phyloP scores from a whole-genome alignment of 2,329 filamentous ascomycete genomes.

The Nothopassalora personata region DNA sequence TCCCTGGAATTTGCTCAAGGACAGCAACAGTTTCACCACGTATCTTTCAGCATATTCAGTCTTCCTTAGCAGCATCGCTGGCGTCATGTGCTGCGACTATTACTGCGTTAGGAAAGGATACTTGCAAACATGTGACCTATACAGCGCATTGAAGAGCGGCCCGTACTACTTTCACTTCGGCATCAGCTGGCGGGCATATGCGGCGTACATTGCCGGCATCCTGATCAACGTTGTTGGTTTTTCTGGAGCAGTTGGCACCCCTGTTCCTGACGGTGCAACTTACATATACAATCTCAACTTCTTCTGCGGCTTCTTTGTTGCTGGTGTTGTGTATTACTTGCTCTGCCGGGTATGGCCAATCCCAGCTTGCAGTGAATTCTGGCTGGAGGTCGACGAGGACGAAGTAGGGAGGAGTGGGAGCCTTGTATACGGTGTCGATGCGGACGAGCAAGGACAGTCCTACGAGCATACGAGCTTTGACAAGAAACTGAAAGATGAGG shows the following conservation, averaged over 20 bases:
- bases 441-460: slow-evolving; percentile 9
- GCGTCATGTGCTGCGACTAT: slow-evolving; percentile 81
- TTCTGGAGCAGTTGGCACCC: slow-evolving; percentile 66
- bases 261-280: slow-evolving; percentile 69
- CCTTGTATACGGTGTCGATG: slow-evolving; percentile 28
- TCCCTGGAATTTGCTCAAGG: slow-evolving; percentile 72
- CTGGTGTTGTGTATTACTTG: slow-evolving; percentile 60
- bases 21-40: slow-evolving; percentile 78
- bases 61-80: slow-evolving; percentile 87
- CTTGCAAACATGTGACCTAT: slow-evolving; percentile 71
- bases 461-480: slow-evolving; percentile 9
- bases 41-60: slow-evolving; percentile 90
- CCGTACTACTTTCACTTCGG: slow-evolving; percentile 72
- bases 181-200: slow-evolving; percentile 77
- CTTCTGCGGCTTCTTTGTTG: slow-evolving; percentile 75
- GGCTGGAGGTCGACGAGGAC: slow-evolving; percentile 70
- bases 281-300: slow-evolving; percentile 92
- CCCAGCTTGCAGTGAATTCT: slow-evolving; percentile 66
- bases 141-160: slow-evolving; percentile 60
- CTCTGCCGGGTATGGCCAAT: slow-evolving; percentile 67
- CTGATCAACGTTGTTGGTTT: slow-evolving; percentile 90
- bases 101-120: slow-evolving; percentile 80
- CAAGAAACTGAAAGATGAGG: slow-evolving; percentile 6
- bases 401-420: slow-evolving; percentile 35
- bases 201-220: slow-evolving; percentile 76